Evolutionary conservation across 768 basidiomycete genomes (phyloP).

Genomic region (Phanerochaete carnosa): DNA sequence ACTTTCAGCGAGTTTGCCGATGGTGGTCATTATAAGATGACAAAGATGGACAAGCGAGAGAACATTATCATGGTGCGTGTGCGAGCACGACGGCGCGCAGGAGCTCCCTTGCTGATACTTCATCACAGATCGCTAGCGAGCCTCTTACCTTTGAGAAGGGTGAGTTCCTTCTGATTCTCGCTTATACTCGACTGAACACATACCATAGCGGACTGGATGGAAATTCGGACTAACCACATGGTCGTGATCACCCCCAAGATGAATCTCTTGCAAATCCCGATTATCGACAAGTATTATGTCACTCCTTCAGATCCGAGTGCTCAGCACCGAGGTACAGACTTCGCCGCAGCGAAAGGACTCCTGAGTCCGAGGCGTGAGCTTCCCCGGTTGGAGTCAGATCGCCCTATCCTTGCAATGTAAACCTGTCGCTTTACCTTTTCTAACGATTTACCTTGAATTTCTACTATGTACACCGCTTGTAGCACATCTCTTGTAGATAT

Average conservation of each 20-base stretch:
- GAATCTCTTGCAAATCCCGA: slow-evolving; percentile 92
- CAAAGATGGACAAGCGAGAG: slow-evolving; percentile 91
- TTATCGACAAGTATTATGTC: slow-evolving; percentile 92
- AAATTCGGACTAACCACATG: slow-evolving; percentile 95
- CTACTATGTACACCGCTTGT: background rate
- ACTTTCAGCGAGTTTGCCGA: slow-evolving; percentile 87
- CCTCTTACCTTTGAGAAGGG: slow-evolving; percentile 96
- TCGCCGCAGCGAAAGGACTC: slow-evolving; percentile 86
- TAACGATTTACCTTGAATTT: background rate
- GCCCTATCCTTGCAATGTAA: slow-evolving; percentile 4
- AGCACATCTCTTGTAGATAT: background rate
- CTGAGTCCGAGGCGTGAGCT: slow-evolving; percentile 52
- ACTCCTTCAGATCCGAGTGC: slow-evolving; percentile 77
- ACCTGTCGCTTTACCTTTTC: background rate
- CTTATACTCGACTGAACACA: background rate
- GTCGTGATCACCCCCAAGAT: slow-evolving; percentile 94
- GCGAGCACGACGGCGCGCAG: background rate
- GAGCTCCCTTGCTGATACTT: slow-evolving; percentile 5
- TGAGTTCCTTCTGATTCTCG: slow-evolving; percentile 25
- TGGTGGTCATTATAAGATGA: slow-evolving; percentile 93
- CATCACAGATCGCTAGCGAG: slow-evolving; percentile 73
- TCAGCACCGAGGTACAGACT: slow-evolving; percentile 67
- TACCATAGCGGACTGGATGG: slow-evolving; percentile 91
- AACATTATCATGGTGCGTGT: slow-evolving; percentile 82
- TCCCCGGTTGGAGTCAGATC: background rate